Conservation (phyloP, 2,329 filamentous ascomycete species). For the Neoarthrinium moseri region DNA sequence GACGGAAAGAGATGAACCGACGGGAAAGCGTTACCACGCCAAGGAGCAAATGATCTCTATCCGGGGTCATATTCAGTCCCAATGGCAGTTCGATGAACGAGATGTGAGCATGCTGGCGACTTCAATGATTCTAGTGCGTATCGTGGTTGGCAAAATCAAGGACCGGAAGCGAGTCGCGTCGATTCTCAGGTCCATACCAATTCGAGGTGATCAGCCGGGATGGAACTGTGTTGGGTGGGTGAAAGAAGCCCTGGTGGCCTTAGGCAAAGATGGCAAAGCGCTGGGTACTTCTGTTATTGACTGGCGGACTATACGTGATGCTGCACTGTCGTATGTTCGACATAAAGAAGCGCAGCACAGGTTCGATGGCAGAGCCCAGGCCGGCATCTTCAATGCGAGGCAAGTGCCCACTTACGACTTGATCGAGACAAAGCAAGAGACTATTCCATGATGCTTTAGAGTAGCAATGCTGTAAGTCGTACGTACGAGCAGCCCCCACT, state of each 20-base stretch:
- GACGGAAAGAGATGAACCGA: constrained; percentile 16
- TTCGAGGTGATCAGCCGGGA: constrained; percentile 25
- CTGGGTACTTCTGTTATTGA: constrained; percentile 29
- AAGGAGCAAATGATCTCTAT: constrained; percentile 23
- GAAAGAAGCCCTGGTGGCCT: constrained; percentile 33
- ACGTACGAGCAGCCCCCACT: background rate
- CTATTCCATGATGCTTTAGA: background rate
- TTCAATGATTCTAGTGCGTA: constrained; percentile 20
- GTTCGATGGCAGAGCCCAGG: constrained; percentile 30
- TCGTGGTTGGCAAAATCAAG: constrained; percentile 30
- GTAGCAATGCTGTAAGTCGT: background rate
- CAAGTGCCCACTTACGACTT: constrained; percentile 5
- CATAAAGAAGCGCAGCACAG: constrained; percentile 37
- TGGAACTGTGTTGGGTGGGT: constrained; percentile 45
- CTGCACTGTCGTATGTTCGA: constrained; percentile 36
- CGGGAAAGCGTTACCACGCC: constrained; percentile 29
- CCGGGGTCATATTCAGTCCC: background rate
- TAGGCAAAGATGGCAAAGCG: constrained; percentile 25
- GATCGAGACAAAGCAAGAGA: background rate
- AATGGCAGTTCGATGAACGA: constrained; percentile 28
- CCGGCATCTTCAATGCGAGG: background rate
- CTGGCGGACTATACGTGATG: constrained; percentile 33
- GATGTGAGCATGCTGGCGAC: constrained; percentile 7
- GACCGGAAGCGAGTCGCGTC: constrained; percentile 23
- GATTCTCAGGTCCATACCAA: constrained; percentile 28